phyloP scores from a whole-genome alignment of 2,329 filamentous ascomycete species.

The Proliferodiscus dingleyae region DNA sequence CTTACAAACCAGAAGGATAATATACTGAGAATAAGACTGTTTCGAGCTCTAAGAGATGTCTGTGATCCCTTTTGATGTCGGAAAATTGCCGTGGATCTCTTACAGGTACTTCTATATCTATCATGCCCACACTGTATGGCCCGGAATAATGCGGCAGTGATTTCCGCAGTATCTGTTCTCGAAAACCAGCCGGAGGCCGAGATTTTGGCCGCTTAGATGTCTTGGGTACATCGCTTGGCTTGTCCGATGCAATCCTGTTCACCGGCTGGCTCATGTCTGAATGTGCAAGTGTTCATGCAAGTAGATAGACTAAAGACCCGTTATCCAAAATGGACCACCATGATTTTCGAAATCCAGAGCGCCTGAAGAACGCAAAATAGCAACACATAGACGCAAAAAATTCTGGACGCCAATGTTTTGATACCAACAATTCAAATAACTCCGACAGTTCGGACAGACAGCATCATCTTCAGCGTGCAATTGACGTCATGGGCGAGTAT shows the following conservation, averaged over 20 bases:
- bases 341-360: no score
- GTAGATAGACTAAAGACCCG: no score
- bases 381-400: no score
- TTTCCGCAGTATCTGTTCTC: constrained; percentile 42
- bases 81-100: constrained; percentile 43
- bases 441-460: no score
- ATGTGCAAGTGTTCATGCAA: no score
- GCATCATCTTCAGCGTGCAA: not conserved
- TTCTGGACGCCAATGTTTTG: no score
- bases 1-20: constrained; percentile 50
- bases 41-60: constrained; percentile 46
- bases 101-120: constrained; percentile 51
- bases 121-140: constrained; percentile 46
- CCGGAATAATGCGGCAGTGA: constrained; percentile 46
- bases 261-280: no score
- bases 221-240: constrained; percentile 15
- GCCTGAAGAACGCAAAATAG: no score
- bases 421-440: no score
- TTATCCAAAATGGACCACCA: no score
- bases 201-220: constrained; percentile 36
- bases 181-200: constrained; percentile 41
- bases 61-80: constrained; percentile 43
- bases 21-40: constrained; percentile 63
- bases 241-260: constrained; percentile 3
- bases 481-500: not conserved